phyloP scores from a whole-genome alignment of 306 rosid genomes.

The Ziziphus jujuba region DNA sequence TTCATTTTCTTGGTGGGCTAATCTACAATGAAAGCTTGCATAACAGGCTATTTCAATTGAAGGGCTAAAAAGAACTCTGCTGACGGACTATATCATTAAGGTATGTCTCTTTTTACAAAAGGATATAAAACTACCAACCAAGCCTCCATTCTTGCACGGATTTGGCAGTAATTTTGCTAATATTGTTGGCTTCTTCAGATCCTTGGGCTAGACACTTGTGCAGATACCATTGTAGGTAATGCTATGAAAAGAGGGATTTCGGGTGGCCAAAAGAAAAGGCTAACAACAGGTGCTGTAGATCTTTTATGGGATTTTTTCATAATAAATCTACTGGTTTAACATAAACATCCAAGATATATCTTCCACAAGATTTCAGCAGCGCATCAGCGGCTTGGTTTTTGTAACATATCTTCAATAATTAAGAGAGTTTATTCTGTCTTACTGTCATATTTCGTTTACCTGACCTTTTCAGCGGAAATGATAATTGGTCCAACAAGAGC shows the following conservation, averaged over 20 bases:
- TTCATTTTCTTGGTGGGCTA: background rate
- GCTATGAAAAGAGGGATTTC: slow-evolving; percentile 58
- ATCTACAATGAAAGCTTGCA: slow-evolving; percentile 14
- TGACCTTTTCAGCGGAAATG: slow-evolving; percentile 48
- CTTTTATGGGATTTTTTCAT: no score
- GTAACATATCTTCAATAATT: background rate
- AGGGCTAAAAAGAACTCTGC: slow-evolving; percentile 41
- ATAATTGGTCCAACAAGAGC: slow-evolving; percentile 56
- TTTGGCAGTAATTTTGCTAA: background rate
- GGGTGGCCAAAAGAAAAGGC: slow-evolving; percentile 62
- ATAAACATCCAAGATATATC: no score
- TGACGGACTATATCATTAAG: slow-evolving; percentile 54
- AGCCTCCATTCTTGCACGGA: background rate
- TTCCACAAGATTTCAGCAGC: no score
- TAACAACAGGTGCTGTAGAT: slow-evolving; percentile 51
- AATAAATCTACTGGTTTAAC: no score
- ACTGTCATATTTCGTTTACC: background rate
- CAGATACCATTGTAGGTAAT: slow-evolving; percentile 56
- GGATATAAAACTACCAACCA: background rate
- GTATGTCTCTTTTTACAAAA: slow-evolving; percentile 23
- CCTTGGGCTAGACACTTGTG: slow-evolving; percentile 56
- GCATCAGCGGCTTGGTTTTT: no score
- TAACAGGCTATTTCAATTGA: slow-evolving; percentile 55
- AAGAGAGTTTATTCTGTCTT: background rate
- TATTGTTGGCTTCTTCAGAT: slow-evolving; percentile 24